Evolutionary conservation across 1,284 basidiomycete species (phyloP), one percentile per base, ranked within the genome.

Genomic region (Moesziomyces aphidis): DNA sequence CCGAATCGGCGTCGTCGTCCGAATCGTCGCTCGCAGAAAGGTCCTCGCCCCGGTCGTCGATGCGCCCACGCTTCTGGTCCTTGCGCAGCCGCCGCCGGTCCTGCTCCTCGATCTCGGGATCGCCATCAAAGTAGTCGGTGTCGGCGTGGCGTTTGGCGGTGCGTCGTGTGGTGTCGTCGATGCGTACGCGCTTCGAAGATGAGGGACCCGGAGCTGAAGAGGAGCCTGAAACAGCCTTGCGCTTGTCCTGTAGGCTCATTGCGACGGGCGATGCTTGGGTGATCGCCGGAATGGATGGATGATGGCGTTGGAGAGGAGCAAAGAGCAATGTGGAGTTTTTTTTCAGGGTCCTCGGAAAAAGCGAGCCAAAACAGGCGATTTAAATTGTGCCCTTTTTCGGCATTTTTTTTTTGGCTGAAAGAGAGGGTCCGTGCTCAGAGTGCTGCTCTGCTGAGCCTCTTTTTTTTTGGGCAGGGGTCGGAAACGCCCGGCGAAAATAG

Each of bases 21-120:
- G 72, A 71, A 13, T 64, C 60, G 43, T 69, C 67, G 13, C 95
- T 95, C 85, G 97, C 95, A 1, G 93, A 94, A 6, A 70, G 54
- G 46, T 64, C 67, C 19, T 94, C 94, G 84, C 97, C 97, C 4
- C 95, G 95, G 56, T 93, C 93, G 26, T 89, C 91, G 57, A 87
- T 72, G n/a, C 83, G 68, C 4, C 76, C 61, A 4, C 79, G 79
- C 50, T 77, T 82, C 13, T 78, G 71, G 23, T 76, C 72, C 50
- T 73, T 75, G 51, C 73, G 66, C 6, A 69, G 58, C 17, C 78
- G 70, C 26, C 75, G 78, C 34, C 58, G 64, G 15, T 82, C 79
- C 50, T 78, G 66, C 49, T 74, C 78, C 28, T 83, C 78, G 15
- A 83, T 57, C 42, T 82, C 83, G 8, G 77, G 60, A 44, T 84